Evolutionary conservation across 495 filamentous ascomycete species (phyloP).

Genomic region (Entonaema liquescens): DNA sequence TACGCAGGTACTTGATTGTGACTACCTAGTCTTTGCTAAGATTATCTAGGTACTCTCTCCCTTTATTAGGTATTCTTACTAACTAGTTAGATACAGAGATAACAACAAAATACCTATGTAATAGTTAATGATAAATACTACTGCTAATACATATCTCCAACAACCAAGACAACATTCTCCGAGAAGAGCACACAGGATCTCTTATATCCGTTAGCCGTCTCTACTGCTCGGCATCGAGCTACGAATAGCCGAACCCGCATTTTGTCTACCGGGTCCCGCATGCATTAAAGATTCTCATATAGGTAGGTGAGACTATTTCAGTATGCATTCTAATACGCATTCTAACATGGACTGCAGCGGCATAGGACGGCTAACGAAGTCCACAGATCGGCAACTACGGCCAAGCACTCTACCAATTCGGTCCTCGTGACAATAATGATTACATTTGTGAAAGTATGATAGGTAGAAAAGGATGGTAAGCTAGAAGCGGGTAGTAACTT

Average conservation of each 20-base stretch:
- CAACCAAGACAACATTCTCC: no score
- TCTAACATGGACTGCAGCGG: conserved; percentile 17
- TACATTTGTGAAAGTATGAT: conserved; percentile 27
- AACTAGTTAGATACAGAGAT: no score
- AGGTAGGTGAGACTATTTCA: conserved; percentile 9
- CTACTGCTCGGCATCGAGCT: neutral
- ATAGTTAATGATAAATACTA: no score
- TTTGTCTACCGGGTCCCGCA: no score
- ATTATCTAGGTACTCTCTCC: no score
- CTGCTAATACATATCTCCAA: no score
- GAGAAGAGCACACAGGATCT: no score
- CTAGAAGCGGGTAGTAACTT: neutral
- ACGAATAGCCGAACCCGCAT: no score
- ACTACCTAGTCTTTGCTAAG: no score
- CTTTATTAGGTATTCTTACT: no score
- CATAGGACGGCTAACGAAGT: conserved; percentile 22
- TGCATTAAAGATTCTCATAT: conserved; percentile 7
- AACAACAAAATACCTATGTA: no score
- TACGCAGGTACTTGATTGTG: no score
- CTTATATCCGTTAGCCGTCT: neutral
- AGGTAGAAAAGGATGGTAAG: conserved; percentile 15
- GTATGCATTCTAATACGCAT: neutral
- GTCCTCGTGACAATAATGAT: conserved; percentile 23
- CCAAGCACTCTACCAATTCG: neutral
- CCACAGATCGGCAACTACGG: conserved; percentile 16